Evolutionary conservation across 2,329 filamentous ascomycete species (phyloP).

Genomic region (Stachybotrys chartarum): DNA sequence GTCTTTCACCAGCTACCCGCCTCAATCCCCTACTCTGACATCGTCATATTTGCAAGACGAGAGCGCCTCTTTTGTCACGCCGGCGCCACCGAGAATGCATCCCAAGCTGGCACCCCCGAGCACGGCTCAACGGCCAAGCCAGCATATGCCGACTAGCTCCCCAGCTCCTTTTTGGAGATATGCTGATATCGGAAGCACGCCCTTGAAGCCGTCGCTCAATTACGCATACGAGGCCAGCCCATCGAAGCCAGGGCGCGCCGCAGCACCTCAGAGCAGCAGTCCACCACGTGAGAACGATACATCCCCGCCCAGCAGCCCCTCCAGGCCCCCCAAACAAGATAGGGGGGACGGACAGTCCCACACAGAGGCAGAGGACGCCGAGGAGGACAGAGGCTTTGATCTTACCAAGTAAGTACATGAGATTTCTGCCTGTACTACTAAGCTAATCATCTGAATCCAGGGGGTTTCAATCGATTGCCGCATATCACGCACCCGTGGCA

Average conservation of each 20-base stretch:
- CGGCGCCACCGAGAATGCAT: constrained; percentile 65
- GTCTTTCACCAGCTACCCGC: constrained; percentile 41
- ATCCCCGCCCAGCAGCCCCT: constrained; percentile 47
- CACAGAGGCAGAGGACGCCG: constrained; percentile 22
- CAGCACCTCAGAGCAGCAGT: constrained; percentile 47
- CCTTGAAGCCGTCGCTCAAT: constrained; percentile 41
- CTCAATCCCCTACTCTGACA: constrained; percentile 53
- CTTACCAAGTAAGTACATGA: constrained; percentile 43
- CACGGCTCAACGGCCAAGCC: constrained; percentile 72
- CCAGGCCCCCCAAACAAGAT: constrained; percentile 26
- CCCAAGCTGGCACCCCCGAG: constrained; percentile 72
- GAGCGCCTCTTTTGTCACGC: constrained; percentile 57
- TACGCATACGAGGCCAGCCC: constrained; percentile 50
- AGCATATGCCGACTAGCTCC: constrained; percentile 79
- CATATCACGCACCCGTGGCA: constrained; percentile 51
- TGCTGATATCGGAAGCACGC: constrained; percentile 68
- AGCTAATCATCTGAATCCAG: constrained; percentile 20
- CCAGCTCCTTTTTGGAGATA: constrained; percentile 88
- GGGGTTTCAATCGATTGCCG: constrained; percentile 59
- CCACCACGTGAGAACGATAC: constrained; percentile 39
- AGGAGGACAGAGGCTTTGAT: constrained; percentile 50
- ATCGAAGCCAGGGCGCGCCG: constrained; percentile 34
- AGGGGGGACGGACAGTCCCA: constrained; percentile 12
- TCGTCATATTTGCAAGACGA: constrained; percentile 58
- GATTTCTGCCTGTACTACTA: background rate